Conservation (phyloP, 495 filamentous ascomycete species). For the Podospora bellae-mahoneyi region DNA sequence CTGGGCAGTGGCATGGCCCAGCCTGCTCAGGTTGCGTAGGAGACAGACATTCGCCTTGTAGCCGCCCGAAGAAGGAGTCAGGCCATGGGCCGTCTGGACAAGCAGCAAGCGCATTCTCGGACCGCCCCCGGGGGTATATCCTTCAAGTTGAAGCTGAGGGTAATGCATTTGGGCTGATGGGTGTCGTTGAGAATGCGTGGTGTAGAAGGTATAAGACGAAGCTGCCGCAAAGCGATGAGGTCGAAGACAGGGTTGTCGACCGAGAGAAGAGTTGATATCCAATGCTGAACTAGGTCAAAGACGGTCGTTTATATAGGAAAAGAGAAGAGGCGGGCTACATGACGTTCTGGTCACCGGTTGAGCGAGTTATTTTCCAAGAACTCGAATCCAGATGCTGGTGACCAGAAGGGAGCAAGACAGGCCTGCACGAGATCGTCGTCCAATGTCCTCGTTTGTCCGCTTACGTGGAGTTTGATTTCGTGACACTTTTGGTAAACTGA, state of each 20-base stretch:
- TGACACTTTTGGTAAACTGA: background rate
- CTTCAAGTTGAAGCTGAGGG: background rate
- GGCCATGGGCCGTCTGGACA: slow-evolving; percentile 34
- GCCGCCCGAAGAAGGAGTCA: slow-evolving; percentile 34
- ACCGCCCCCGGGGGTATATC: too few relatives aligned
- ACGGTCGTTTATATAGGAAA: background rate
- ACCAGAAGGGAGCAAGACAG: background rate
- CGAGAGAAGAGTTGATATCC: background rate
- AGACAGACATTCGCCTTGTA: slow-evolving; percentile 33
- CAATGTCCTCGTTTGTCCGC: background rate
- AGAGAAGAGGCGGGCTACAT: background rate
- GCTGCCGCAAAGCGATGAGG: background rate
- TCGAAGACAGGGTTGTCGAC: background rate
- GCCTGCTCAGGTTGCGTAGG: slow-evolving; percentile 21
- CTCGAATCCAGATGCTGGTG: background rate
- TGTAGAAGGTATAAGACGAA: background rate
- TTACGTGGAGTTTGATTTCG: background rate
- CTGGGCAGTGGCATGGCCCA: slow-evolving; percentile 25
- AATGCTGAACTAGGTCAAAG: background rate
- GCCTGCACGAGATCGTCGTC: background rate
- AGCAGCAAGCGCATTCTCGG: slow-evolving; percentile 29
- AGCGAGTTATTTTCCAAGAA: background rate
- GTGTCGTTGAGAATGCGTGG: background rate
- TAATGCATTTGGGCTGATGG: background rate
- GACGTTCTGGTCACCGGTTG: background rate